phyloP scores from a whole-genome alignment of 805 yeast genomes.

The Cyberlindnera maritima region DNA sequence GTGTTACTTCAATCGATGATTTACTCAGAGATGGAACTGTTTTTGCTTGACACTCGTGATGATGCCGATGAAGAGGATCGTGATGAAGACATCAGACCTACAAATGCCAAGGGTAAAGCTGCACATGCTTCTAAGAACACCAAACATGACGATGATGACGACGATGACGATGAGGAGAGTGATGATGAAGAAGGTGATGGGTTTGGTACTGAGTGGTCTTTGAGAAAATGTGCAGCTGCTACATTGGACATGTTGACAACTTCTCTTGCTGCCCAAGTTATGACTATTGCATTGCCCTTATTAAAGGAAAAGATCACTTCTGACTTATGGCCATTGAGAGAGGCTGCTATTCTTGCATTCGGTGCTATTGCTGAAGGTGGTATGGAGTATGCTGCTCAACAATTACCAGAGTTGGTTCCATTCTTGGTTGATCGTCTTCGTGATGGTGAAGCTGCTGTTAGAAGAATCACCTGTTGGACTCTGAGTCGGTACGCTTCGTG shows the following conservation, averaged over 20 bases:
- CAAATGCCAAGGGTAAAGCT: conserved; percentile 62
- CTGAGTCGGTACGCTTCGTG: conserved; percentile 79
- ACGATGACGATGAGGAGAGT: conserved; percentile 48
- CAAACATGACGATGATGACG: conserved; percentile 45
- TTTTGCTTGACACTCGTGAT: conserved; percentile 66
- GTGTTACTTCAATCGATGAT: conserved; percentile 79
- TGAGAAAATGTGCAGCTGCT: conserved; percentile 93
- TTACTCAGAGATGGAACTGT: conserved; percentile 77
- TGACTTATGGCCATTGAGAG: conserved; percentile 83
- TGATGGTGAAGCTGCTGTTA: conserved; percentile 77
- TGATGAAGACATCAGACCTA: conserved; percentile 86
- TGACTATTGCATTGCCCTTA: conserved; percentile 67
- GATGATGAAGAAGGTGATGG: conserved; percentile 49
- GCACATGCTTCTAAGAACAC: conserved; percentile 30
- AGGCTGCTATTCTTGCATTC: conserved; percentile 88
- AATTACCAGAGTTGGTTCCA: conserved; percentile 79
- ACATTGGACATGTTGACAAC: conserved; percentile 81
- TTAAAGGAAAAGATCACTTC: conserved; percentile 69
- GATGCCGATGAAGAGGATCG: conserved; percentile 77
- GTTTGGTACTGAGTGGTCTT: conserved; percentile 77
- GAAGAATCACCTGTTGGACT: conserved; percentile 97
- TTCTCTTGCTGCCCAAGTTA: conserved; percentile 62
- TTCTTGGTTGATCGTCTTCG: conserved; percentile 75
- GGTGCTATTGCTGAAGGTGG: conserved; percentile 96
- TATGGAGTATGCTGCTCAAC: conserved; percentile 62